Conservation (phyloP, 768 basidiomycete species). For the Psilocybe cyanescens region DNA sequence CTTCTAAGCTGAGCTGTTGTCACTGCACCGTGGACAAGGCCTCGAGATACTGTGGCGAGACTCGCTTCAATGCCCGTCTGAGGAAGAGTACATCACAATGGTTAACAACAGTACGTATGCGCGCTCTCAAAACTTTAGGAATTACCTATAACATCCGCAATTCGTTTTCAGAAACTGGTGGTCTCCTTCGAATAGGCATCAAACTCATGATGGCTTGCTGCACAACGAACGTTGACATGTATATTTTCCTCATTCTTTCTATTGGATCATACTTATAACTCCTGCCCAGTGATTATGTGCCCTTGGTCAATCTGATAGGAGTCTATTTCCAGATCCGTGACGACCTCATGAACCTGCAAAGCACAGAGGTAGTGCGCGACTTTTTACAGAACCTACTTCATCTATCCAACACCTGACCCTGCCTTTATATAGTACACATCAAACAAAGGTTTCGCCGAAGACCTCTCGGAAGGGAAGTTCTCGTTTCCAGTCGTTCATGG, state of each 20-base stretch:
- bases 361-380: slow-evolving; percentile 62
- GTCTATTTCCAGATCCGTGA: slow-evolving; percentile 98
- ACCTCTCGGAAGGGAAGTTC: slow-evolving; percentile 96
- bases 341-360: slow-evolving; percentile 95
- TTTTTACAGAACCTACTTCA: background rate
- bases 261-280: background rate
- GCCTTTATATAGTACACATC: slow-evolving; percentile 64
- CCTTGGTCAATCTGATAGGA: slow-evolving; percentile 91
- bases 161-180: slow-evolving; percentile 81
- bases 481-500: slow-evolving; percentile 95
- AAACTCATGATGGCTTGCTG: slow-evolving; percentile 96
- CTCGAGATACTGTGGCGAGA: slow-evolving; percentile 96
- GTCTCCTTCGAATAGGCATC: slow-evolving; percentile 88
- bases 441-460: slow-evolving; percentile 91
- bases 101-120: slow-evolving; percentile 86
- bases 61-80: slow-evolving; percentile 86
- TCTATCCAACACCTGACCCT: background rate
- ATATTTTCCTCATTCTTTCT: background rate
- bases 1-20: slow-evolving; percentile 62
- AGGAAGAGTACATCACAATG: slow-evolving; percentile 95
- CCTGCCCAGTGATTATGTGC: slow-evolving; percentile 76
- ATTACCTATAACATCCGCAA: background rate
- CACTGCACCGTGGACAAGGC: slow-evolving; percentile 93
- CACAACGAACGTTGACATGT: slow-evolving; percentile 65
- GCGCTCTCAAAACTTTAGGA: background rate